Evolutionary conservation across 768 basidiomycete genomes (phyloP).

Genomic region (Punctularia strigosozonata): DNA sequence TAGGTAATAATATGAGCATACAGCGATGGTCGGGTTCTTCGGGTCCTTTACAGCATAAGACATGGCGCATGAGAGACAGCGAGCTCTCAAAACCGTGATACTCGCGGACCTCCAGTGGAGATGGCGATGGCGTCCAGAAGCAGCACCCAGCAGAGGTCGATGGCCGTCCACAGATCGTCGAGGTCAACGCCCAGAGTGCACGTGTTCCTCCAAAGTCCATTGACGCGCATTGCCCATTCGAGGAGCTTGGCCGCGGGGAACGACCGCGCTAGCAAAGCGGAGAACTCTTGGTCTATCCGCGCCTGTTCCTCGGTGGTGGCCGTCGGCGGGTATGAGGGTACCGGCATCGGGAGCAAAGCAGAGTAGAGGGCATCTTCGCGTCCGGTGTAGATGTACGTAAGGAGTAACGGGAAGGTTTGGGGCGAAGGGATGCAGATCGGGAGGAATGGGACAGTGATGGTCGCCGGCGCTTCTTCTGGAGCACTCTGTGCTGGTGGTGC

Average conservation of each 20-base stretch:
- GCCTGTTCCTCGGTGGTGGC: slow-evolving; percentile 4
- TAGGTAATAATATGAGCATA: too few species aligned
- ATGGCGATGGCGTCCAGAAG: slow-evolving; percentile 28
- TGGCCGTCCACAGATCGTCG: slow-evolving; percentile 29
- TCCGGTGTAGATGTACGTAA: slow-evolving; percentile 58
- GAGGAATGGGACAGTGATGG: slow-evolving; percentile 41
- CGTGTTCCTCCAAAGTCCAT: slow-evolving; percentile 41
- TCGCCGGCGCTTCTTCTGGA: slow-evolving; percentile 16
- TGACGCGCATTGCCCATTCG: slow-evolving; percentile 21
- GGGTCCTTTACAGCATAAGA: too few species aligned
- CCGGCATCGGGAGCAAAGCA: slow-evolving; percentile 27
- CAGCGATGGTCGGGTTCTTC: too few species aligned
- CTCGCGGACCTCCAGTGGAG: not conserved
- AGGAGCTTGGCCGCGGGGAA: slow-evolving; percentile 25
- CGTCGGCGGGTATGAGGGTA: slow-evolving; percentile 1
- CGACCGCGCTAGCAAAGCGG: slow-evolving; percentile 23
- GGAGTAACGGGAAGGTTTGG: slow-evolving; percentile 44
- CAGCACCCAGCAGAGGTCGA: slow-evolving; percentile 40
- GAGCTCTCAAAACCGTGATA: too few species aligned
- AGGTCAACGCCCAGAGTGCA: slow-evolving; percentile 40
- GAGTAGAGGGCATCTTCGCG: slow-evolving; percentile 36
- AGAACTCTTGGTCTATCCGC: slow-evolving; percentile 13
- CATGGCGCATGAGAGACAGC: too few species aligned
- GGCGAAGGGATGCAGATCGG: slow-evolving; percentile 54
- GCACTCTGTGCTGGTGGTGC: too few species aligned